A percentile compares a stretch with the other conserved stretches of the same genome.
These are phyloP conservation scores for Talaromyces adpressus DNA, from an alignment of 495 filamentous ascomycete species.

Conservation along the genomic window DNA sequence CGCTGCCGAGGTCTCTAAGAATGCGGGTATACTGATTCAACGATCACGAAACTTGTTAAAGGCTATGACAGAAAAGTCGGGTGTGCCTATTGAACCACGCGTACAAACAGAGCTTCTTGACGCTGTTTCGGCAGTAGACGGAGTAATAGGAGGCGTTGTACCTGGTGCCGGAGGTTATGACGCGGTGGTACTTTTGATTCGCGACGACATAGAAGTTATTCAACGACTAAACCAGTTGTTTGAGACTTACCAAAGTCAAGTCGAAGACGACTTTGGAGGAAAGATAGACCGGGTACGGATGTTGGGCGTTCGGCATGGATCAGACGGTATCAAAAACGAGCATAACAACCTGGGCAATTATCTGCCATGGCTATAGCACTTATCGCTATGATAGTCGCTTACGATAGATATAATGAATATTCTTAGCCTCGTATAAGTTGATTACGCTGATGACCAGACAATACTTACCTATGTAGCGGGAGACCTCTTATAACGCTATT, in stretches of 20 bases:
- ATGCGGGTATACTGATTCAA: conserved; percentile 35
- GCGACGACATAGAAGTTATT: conserved; percentile 64
- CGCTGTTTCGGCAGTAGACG: conserved; percentile 59
- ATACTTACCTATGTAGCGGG: background rate
- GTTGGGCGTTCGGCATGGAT: conserved; percentile 77
- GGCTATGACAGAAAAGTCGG: conserved; percentile 64
- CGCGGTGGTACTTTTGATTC: conserved; percentile 74
- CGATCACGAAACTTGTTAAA: conserved; percentile 57
- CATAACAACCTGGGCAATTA: conserved; percentile 43
- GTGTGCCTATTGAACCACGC: conserved; percentile 84
- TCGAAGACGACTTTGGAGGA: conserved; percentile 43
- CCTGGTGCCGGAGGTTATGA: conserved; percentile 94
- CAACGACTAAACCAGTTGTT: conserved; percentile 56
- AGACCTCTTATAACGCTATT: background rate
- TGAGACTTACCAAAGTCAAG: conserved; percentile 51
- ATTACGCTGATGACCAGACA: too few species aligned
- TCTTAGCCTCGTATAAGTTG: too few species aligned
- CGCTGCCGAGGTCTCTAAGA: conserved; percentile 19
- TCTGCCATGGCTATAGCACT: conserved; percentile 47
- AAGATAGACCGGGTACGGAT: conserved; percentile 69
- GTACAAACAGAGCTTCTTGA: conserved; percentile 82
- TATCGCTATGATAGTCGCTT: background rate
- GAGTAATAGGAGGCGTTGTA: conserved; percentile 86
- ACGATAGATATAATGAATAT: background rate
- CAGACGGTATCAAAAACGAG: conserved; percentile 74